phyloP scores from a whole-genome alignment of 1,284 basidiomycete species.

The Ganoderma multipileum region DNA sequence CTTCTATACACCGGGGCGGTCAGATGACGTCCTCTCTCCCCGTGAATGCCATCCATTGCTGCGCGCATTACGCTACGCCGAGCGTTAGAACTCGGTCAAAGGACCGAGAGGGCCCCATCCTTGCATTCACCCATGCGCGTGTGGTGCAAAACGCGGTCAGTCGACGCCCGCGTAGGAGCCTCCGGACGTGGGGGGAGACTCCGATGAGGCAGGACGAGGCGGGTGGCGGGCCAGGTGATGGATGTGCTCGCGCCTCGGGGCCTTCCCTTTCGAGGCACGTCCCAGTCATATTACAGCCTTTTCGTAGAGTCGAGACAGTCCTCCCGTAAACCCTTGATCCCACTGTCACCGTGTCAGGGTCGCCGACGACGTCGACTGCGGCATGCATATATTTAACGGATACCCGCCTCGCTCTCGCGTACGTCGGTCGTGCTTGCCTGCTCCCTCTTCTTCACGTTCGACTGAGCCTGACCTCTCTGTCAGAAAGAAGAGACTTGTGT shows the following conservation, averaged over 20 bases:
- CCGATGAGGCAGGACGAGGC: not conserved
- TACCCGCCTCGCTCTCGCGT: not conserved
- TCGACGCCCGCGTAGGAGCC: not conserved
- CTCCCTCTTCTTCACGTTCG: not conserved
- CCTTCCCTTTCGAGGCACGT: not conserved
- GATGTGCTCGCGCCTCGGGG: not conserved
- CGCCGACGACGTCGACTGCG: not conserved
- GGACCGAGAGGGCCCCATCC: not conserved
- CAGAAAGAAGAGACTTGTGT: not conserved
- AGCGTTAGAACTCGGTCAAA: not conserved
- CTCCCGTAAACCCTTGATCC: not conserved
- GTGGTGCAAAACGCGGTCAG: not conserved
- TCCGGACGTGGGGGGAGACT: no score
- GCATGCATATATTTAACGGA: not conserved
- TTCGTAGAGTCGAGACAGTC: not conserved
- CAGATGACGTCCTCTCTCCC: not conserved
- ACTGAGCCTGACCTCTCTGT: not conserved
- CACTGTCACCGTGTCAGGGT: not conserved
- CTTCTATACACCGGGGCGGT: not conserved
- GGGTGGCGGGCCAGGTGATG: slow-evolving; percentile 3
- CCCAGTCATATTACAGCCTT: not conserved
- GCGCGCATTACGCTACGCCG: not conserved
- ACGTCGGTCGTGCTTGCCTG: not conserved
- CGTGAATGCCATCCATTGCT: not conserved
- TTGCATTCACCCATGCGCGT: not conserved